phyloP scores from a whole-genome alignment of 768 basidiomycete species.

The Coprinellus micaceus region DNA sequence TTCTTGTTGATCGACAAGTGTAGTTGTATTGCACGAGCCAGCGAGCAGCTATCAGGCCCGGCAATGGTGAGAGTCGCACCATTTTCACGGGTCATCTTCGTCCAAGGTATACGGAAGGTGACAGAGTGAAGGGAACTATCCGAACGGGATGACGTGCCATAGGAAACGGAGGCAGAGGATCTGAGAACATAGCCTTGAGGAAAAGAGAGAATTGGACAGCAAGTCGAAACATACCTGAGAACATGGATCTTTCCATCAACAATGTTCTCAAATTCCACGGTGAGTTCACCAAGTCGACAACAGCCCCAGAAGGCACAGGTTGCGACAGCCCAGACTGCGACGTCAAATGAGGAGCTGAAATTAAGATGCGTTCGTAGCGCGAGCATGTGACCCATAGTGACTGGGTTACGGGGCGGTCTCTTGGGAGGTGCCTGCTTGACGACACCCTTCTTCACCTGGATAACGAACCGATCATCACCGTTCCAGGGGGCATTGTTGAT shows the following conservation, averaged over 20 bases:
- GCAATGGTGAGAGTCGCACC: conserved; percentile 29
- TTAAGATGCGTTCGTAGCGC: conserved; percentile 13
- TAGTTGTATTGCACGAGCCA: conserved; percentile 18
- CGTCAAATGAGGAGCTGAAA: conserved; percentile 21
- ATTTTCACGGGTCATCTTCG: conserved; percentile 25
- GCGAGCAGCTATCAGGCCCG: conserved; percentile 5
- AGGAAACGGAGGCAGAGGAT: no score
- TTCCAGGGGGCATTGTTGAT: conserved; percentile 30
- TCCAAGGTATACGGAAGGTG: conserved; percentile 30
- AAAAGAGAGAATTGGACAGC: no score
- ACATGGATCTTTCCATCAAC: conserved; percentile 18
- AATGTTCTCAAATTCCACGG: not conserved
- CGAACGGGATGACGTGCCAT: no score
- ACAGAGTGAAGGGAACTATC: not conserved
- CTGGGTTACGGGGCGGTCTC: not conserved
- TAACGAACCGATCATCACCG: conserved; percentile 22
- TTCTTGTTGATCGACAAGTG: conserved; percentile 18
- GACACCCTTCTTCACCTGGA: conserved; percentile 14
- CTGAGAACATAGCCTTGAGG: no score
- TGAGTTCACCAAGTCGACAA: conserved; percentile 26
- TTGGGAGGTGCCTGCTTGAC: not conserved
- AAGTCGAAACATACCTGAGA: not conserved
- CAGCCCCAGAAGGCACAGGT: conserved; percentile 32
- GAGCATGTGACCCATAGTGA: not conserved
- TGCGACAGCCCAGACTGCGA: conserved; percentile 30